Evolutionary conservation across 352 stramenopile species (phyloP).

Genomic region (Aphanomyces invadans): DNA sequence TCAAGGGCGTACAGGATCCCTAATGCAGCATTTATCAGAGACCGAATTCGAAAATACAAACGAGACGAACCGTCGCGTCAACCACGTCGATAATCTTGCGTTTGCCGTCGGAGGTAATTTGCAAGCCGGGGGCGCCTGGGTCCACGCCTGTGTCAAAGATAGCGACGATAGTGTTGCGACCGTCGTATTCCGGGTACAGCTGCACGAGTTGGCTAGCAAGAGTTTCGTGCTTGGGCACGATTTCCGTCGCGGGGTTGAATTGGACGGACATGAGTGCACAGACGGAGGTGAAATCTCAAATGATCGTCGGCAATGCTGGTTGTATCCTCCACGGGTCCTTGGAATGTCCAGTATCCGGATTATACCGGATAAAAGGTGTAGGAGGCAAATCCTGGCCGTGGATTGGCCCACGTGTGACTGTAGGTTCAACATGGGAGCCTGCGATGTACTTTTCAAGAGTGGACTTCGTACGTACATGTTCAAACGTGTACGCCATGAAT

Average conservation of each 20-base stretch:
- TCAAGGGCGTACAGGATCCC: not conserved
- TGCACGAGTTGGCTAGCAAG: constrained; percentile 70
- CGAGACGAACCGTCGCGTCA: constrained; percentile 82
- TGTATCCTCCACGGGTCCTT: too few relatives aligned
- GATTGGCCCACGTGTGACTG: not conserved
- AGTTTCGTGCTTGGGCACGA: constrained; percentile 89
- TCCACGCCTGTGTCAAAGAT: constrained; percentile 96
- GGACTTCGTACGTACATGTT: not conserved
- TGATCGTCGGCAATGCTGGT: too few relatives aligned
- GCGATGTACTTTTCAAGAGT: not conserved
- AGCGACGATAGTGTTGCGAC: constrained; percentile 85
- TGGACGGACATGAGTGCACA: not conserved
- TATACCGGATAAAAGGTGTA: not conserved
- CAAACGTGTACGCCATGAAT: not conserved
- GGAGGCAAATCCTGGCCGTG: not conserved
- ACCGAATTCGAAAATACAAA: not conserved
- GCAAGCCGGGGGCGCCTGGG: constrained; percentile 80
- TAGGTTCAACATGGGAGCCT: not conserved
- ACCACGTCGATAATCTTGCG: constrained; percentile 94
- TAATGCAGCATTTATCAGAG: not conserved
- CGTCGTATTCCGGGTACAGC: constrained; percentile 83
- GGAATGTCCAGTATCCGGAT: not conserved
- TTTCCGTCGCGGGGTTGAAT: constrained; percentile 24
- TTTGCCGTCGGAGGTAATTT: constrained; percentile 74
- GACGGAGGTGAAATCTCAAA: not conserved